These are phyloP conservation scores for Talaromyces rugulosus DNA, from an alignment of 2,329 filamentous ascomycete species.

Conservation along the genomic window DNA sequence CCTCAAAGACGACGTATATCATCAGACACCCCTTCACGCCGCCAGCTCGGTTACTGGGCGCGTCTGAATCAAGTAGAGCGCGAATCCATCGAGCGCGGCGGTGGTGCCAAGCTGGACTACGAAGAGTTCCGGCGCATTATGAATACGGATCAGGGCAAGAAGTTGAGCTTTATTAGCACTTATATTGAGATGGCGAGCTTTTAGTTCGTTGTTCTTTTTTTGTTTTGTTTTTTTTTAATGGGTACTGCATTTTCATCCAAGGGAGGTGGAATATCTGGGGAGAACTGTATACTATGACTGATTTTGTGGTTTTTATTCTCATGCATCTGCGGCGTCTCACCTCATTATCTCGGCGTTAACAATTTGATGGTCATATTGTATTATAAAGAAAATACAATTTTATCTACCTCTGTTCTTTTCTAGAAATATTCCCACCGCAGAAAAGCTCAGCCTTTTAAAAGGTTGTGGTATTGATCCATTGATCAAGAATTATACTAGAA, in stretches of 20 bases:
- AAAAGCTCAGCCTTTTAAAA: too few relatives aligned
- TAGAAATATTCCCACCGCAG: not conserved
- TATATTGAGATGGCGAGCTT: constrained; percentile 79
- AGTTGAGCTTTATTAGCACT: constrained; percentile 75
- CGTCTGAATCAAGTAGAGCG: constrained; percentile 63
- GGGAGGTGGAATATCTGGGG: too few relatives aligned
- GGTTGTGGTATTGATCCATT: too few relatives aligned
- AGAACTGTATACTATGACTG: not conserved
- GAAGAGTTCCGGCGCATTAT: constrained; percentile 76
- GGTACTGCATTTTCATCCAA: too few relatives aligned
- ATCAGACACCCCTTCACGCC: constrained; percentile 22
- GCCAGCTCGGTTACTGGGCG: constrained; percentile 42
- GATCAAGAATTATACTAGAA: too few relatives aligned
- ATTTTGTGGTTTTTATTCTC: not conserved
- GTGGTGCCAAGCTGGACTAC: constrained; percentile 67
- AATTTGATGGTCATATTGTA: not conserved
- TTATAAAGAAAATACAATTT: not conserved
- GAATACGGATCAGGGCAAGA: constrained; percentile 61
- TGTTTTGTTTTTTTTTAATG: too few relatives aligned
- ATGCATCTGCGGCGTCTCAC: not conserved
- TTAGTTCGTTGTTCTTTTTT: constrained; percentile 22
- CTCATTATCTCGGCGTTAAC: not conserved
- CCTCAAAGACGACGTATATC: constrained; percentile 18
- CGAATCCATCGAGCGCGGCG: constrained; percentile 66
- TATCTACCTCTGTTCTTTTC: not conserved